Evolutionary conservation across 2,329 filamentous ascomycete genomes (phyloP).

Genomic region (Colletotrichum sp.): DNA sequence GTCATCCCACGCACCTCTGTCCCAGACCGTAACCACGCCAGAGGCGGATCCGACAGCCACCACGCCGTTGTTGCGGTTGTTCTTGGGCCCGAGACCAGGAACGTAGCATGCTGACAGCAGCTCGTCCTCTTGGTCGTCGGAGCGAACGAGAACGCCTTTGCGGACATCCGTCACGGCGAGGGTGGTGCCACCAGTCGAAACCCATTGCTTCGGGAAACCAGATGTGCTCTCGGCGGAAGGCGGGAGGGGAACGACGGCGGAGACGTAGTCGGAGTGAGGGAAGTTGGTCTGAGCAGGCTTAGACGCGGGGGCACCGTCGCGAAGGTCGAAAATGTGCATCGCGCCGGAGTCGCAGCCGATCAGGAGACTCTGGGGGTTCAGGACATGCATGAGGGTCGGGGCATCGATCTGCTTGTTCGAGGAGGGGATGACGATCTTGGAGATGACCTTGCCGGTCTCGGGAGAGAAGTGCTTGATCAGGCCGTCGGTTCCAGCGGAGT

Average conservation of each 20-base stretch:
- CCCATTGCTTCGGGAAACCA: conserved; percentile 92
- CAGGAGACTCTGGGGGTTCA: conserved; percentile 87
- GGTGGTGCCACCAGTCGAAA: conserved; percentile 91
- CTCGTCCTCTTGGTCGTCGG: conserved; percentile 95
- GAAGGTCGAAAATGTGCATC: conserved; percentile 86
- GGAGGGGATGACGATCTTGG: conserved; percentile 80
- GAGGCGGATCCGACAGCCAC: conserved; percentile 77
- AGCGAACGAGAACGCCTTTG: conserved; percentile 83
- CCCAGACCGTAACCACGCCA: conserved; percentile 91
- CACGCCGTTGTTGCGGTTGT: conserved; percentile 71
- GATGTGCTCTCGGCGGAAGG: conserved; percentile 81
- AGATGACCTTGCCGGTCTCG: conserved; percentile 69
- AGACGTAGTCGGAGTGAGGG: conserved; percentile 93
- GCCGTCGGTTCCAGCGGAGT: conserved; percentile 67
- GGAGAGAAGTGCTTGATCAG: conserved; percentile 65
- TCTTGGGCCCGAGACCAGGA: conserved; percentile 73
- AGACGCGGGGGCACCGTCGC: conserved; percentile 61
- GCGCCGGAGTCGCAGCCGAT: conserved; percentile 90
- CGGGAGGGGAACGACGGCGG: conserved; percentile 83
- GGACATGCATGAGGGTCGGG: conserved; percentile 81
- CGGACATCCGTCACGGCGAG: conserved; percentile 89
- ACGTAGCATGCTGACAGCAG: conserved; percentile 83
- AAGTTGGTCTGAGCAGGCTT: conserved; percentile 81
- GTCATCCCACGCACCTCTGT: conserved; percentile 93
- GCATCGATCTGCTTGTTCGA: conserved; percentile 63